A percentile compares a stretch with the other conserved stretches of the same genome.
Conservation (phyloP, 2,329 filamentous ascomycete species). For the Aspergillus neoniger region DNA sequence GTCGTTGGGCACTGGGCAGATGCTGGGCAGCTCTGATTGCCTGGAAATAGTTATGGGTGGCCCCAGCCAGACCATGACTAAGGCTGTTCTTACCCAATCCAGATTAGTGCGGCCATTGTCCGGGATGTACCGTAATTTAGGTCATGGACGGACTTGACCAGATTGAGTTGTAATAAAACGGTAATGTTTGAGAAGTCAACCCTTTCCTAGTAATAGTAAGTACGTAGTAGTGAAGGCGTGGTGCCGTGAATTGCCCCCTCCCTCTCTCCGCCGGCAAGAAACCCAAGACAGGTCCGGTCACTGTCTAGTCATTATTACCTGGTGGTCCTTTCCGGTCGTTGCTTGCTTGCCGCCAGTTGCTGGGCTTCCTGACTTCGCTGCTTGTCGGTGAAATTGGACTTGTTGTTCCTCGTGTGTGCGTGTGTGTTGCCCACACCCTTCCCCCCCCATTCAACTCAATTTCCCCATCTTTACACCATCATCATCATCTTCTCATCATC, state of each 20-base stretch:
- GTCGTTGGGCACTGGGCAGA: slow-evolving; percentile 3
- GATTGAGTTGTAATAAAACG: background rate
- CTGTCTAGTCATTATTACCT: background rate
- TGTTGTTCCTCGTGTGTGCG: background rate
- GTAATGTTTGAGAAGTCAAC: slow-evolving; percentile 1
- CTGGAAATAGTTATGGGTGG: background rate
- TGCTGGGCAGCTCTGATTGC: slow-evolving; percentile 2
- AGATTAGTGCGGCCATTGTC: background rate
- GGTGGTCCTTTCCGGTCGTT: background rate
- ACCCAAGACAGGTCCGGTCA: background rate
- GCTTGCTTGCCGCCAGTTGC: slow-evolving; percentile 3
- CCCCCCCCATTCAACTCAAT: background rate
- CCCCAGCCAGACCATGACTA: slow-evolving; percentile 2
- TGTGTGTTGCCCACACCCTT: background rate
- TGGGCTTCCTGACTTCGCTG: background rate
- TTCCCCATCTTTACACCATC: background rate
- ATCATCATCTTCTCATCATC: background rate
- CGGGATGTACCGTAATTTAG: slow-evolving; percentile 1
- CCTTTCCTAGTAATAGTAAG: too few species aligned
- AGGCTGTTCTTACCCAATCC: background rate
- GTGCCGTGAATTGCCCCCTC: background rate
- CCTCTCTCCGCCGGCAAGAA: too few species aligned
- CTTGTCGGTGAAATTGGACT: background rate
- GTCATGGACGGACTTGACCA: background rate
- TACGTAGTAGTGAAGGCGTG: background rate